Evolutionary conservation across 202 grass and related monocot species (phyloP), one percentile per base, ranked within the genome.

Genomic region (Carex sylvatica): DNA sequence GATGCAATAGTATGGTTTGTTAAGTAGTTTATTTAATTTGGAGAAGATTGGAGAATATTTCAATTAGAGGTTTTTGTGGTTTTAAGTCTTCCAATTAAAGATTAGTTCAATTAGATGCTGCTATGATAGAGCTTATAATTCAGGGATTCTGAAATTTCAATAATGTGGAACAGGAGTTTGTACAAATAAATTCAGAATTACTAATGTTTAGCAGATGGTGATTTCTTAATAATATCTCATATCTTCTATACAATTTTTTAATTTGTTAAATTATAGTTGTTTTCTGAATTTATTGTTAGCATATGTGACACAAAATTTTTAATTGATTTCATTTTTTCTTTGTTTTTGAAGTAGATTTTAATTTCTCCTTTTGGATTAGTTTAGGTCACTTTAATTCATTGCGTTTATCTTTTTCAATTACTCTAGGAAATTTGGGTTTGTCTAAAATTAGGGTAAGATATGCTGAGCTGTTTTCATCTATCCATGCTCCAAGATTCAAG

Each of bases 371-470:
- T 63, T 63, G 55, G 5, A 64, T 66, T 66, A 33, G 13, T 66
- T 66, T 66, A 35, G 23, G 4, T 49, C 10, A 12, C 46, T 8
- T 16, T 31, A 58, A 59, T 31, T 78, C 23, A 30, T 59, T 78
- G 5, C 4, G 3, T 40, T 44, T 70, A 18, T 70, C 36, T 18
- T 44, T 68, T 30, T 68, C n/a, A 11, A 56, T 77, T 62, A 61
- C 36, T 19, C 23, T 31, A 80, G 77, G 77, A 65, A 4, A 62
- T 35, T 79, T 58, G 76, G 33, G 76, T 60, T 36, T 36, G 58
- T 79, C 26, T 42, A 79, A 79, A 40, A 42, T 79, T 79, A 4
- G 55, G 55, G 36, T 42, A 68, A 49, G 20, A 51, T 67, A n/a
- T 22, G 66, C 16, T 30, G 13, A 44, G 42, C 40, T 65, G 5